Percentiles rank a stretch among this genome's conserved stretches.
These are phyloP conservation scores for Pythium rhizo-oryzae DNA, from an alignment of 352 stramenopile species.

Conservation along the genomic window DNA sequence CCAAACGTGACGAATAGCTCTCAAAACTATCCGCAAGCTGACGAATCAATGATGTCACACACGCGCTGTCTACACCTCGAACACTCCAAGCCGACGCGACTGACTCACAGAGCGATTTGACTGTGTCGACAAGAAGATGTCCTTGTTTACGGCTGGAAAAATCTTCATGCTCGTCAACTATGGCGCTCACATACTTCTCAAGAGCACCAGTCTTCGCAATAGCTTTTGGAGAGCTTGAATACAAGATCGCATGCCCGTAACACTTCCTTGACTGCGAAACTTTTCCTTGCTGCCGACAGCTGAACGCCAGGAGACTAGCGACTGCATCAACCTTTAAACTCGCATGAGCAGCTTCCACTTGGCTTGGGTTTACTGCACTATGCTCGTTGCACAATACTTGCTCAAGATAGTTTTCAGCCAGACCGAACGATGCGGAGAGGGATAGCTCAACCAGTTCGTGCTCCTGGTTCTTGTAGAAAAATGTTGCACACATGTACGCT, in stretches of 20 bases:
- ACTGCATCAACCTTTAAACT: slow-evolving; percentile 66
- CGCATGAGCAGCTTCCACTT: slow-evolving; percentile 39
- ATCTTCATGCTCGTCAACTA: slow-evolving; percentile 44
- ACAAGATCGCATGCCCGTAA: slow-evolving; percentile 55
- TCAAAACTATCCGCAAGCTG: slow-evolving; percentile 10
- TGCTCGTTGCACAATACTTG: slow-evolving; percentile 58
- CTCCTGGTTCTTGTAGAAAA: slow-evolving; percentile 53
- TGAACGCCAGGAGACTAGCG: slow-evolving; percentile 58
- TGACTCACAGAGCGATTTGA: slow-evolving; percentile 44
- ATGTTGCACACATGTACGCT: slow-evolving; percentile 54
- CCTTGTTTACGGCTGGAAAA: background rate
- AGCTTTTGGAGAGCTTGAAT: slow-evolving; percentile 25
- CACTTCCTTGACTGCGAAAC: slow-evolving; percentile 37
- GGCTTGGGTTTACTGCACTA: background rate
- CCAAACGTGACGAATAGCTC: slow-evolving; percentile 9
- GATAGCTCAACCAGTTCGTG: slow-evolving; percentile 43
- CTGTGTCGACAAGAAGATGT: slow-evolving; percentile 17
- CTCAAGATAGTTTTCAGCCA: slow-evolving; percentile 62
- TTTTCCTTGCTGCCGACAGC: slow-evolving; percentile 46
- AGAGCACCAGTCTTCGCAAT: slow-evolving; percentile 17
- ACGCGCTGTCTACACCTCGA: slow-evolving; percentile 3
- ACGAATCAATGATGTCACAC: background rate
- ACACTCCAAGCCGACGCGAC: slow-evolving; percentile 13
- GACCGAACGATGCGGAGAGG: slow-evolving; percentile 46
- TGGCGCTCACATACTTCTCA: slow-evolving; percentile 53